Evolutionary conservation across 139 green algal genomes (phyloP), one percentile per base, ranked within the genome.

Genomic region (Picochlorum sp.): DNA sequence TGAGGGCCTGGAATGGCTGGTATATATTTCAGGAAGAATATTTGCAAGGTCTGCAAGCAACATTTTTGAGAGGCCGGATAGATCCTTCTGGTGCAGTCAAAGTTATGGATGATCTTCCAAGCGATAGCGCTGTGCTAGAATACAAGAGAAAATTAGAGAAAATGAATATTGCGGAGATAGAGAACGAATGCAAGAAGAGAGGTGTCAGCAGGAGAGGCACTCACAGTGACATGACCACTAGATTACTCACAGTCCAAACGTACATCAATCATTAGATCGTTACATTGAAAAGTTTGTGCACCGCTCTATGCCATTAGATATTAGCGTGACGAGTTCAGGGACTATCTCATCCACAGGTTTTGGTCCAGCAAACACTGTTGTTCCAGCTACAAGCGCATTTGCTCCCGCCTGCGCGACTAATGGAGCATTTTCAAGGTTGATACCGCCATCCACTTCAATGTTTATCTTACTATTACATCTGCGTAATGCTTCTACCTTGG

Each of bases 21-120:
- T 95, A 83, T 76, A 81, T 96, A 47, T 96, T 96, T 74, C 72
- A 65, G 5, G 87, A 95, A 38, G 89, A 96, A 68, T 94, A 82
- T 74, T 66, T 96, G 11, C 91, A 92, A 38, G 89, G 89, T 23
- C 74, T 96, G 44, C 86, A 93, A 81, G 80, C 82, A 34, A 84
- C 75, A 18, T 90, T 90, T 67, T 62, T 89, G 64, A 65, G 71
- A 46, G 63, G 65, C 18, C 21, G 49, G 26, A 20, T 30, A 28
- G 60, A 46, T 21, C 11, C 44, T 26, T 60, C 62, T 9, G 15
- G 34, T 4, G 13, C 23, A n/a, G 13, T 32, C 13, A 26, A 51
- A 58, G 15, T 23, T 30, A 52, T 8, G 11, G 13, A 54, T 54
- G 47, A 54, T 21, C n/a, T 54, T 14, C 34, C 54, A 56, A 46